Percentiles rank a stretch among this genome's conserved stretches.
Evolutionary conservation across 1,284 basidiomycete genomes (phyloP).

Genomic region (Ceratorhiza oryzae-sativae): DNA sequence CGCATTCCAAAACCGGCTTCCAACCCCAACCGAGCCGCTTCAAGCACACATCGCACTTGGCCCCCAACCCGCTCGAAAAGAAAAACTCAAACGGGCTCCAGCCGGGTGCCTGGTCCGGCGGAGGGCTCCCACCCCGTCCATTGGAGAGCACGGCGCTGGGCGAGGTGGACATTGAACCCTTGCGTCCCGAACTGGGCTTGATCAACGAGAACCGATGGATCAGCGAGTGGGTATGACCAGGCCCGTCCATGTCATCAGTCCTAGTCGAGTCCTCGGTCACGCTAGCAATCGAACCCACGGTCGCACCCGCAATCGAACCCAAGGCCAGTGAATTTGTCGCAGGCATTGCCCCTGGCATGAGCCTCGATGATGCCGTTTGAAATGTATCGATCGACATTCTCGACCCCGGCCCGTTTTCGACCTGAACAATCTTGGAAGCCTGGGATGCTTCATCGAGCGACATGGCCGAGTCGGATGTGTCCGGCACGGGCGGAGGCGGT

Average conservation of each 20-base stretch:
- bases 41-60: conserved; percentile 81
- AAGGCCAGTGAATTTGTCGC: conserved; percentile 12
- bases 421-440: conserved; percentile 26
- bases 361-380: conserved; percentile 65
- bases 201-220: conserved; percentile 86
- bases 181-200: conserved; percentile 71
- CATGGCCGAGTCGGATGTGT: conserved; percentile 41
- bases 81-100: conserved; percentile 82
- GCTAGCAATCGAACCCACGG: conserved; percentile 59
- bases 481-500: conserved; percentile 39
- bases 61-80: conserved; percentile 64
- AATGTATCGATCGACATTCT: conserved; percentile 71
- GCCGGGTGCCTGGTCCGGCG: conserved; percentile 46
- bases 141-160: not conserved
- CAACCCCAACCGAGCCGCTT: conserved; percentile 74
- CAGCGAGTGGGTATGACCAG: conserved; percentile 55
- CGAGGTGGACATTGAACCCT: conserved; percentile 42
- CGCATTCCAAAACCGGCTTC: conserved; percentile 85
- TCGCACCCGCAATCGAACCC: conserved; percentile 60
- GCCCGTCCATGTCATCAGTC: conserved; percentile 50
- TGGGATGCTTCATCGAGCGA: conserved; percentile 29
- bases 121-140: conserved; percentile 41
- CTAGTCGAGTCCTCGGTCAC: conserved; percentile 74
- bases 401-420: conserved; percentile 50
- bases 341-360: conserved; percentile 20